A percentile compares a stretch with the other conserved stretches of the same genome.
These are phyloP conservation scores for Fusarium aywerte DNA, from an alignment of 2,329 filamentous ascomycete genomes.

Conservation along the genomic window DNA sequence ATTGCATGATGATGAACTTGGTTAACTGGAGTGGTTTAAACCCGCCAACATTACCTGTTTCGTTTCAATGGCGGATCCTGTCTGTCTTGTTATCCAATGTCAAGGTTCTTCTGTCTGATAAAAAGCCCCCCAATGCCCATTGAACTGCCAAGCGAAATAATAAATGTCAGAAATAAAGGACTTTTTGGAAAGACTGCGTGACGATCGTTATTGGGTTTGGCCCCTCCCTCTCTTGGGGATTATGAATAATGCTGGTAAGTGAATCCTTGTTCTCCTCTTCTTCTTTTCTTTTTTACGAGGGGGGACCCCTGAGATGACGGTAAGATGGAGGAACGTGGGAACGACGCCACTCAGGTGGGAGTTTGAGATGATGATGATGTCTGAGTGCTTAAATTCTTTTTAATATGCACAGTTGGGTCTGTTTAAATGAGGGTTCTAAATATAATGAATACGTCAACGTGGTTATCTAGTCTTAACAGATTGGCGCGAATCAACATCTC, in stretches of 20 bases:
- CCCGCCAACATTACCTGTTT: slow-evolving; percentile 25
- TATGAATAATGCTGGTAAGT: neutral
- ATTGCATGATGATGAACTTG: slow-evolving; percentile 22
- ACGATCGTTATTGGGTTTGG: slow-evolving; percentile 28
- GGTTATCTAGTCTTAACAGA: neutral
- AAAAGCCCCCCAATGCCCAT: slow-evolving; percentile 2
- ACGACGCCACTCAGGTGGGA: slow-evolving; percentile 13
- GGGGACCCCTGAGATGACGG: slow-evolving; percentile 3
- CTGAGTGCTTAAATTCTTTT: neutral
- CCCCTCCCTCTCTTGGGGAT: neutral
- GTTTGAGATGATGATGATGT: neutral
- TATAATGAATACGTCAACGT: neutral
- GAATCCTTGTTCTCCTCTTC: slow-evolving; percentile 23
- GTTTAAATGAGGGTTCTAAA: neutral
- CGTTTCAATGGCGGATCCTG: slow-evolving; percentile 27
- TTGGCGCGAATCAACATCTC: neutral
- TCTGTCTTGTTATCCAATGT: too few species aligned
- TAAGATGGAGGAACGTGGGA: too few species aligned
- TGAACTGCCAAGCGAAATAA: slow-evolving; percentile 11
- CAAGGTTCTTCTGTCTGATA: too few species aligned
- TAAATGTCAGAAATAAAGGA: neutral
- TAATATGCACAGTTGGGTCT: neutral
- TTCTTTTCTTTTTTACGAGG: neutral
- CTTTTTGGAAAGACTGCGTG: neutral
- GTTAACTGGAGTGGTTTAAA: too few species aligned